phyloP scores from a whole-genome alignment of 768 basidiomycete genomes.

The Pleurotus sapidus region DNA sequence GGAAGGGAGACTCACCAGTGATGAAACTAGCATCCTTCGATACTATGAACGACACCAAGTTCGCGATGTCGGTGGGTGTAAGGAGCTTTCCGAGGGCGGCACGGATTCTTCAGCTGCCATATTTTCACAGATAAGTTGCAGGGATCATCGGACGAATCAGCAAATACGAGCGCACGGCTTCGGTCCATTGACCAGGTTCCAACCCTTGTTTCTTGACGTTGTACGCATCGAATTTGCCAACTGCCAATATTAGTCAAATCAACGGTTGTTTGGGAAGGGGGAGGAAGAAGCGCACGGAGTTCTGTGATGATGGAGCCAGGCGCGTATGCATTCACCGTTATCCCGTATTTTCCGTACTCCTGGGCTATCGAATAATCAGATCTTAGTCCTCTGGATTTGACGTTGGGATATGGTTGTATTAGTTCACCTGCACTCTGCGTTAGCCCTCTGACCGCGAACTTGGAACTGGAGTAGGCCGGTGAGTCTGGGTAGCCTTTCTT shows the following conservation, averaged over 20 bases:
- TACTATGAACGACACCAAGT: slow-evolving; percentile 29
- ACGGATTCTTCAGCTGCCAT: background rate
- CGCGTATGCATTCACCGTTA: slow-evolving; percentile 39
- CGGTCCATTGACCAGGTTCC: background rate
- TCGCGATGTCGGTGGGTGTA: slow-evolving; percentile 23
- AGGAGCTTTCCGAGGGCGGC: slow-evolving; percentile 9
- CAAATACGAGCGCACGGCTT: background rate
- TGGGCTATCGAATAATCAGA: slow-evolving; percentile 14
- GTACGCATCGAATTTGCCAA: slow-evolving; percentile 6
- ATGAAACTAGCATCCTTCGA: slow-evolving; percentile 24
- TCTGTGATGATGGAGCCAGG: slow-evolving; percentile 29
- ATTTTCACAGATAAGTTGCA: no score
- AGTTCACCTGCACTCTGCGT: slow-evolving; percentile 22
- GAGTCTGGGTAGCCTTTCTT: slow-evolving; percentile 23
- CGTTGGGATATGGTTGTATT: no score
- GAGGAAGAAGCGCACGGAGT: slow-evolving; percentile 20
- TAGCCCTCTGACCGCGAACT: background rate
- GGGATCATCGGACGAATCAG: no score
- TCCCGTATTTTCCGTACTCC: slow-evolving; percentile 29
- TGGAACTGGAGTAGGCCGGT: background rate
- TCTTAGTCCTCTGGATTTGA: no score
- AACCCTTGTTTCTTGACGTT: slow-evolving; percentile 3
- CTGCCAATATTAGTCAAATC: background rate
- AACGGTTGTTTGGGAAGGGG: no score
- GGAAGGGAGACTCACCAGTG: background rate